Conservation (phyloP, 768 basidiomycete genomes). For the Hypholoma sublateritium region DNA sequence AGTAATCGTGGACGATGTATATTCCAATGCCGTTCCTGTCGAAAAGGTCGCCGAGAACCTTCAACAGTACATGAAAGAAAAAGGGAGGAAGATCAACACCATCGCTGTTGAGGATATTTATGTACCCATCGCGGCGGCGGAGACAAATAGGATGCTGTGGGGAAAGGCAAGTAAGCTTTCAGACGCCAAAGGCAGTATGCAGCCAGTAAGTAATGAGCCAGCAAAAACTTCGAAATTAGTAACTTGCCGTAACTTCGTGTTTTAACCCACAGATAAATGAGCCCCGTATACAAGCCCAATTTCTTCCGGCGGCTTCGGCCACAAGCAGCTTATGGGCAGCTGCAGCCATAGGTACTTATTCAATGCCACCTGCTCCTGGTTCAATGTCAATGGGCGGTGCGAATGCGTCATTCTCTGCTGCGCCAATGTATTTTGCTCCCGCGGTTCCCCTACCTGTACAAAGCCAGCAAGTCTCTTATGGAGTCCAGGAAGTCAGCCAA, state of each 20-base stretch:
- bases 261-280: not conserved
- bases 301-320: not conserved
- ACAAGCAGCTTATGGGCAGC: not conserved
- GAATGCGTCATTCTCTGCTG: not conserved
- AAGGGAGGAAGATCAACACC: slow-evolving; percentile 23
- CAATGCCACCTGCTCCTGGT: not conserved
- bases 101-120: slow-evolving; percentile 26
- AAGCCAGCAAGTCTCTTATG: not conserved
- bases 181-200: slow-evolving; percentile 8
- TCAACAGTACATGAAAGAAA: slow-evolving; percentile 18
- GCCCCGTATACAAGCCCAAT: slow-evolving; percentile 2
- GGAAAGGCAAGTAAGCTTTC: slow-evolving; percentile 10
- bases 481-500: slow-evolving; percentile 5
- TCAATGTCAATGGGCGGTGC: no score
- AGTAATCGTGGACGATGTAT: slow-evolving; percentile 27
- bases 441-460: not conserved
- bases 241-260: not conserved
- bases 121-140: slow-evolving; percentile 10
- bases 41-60: slow-evolving; percentile 22
- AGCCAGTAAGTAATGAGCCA: slow-evolving; percentile 2
- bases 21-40: slow-evolving; percentile 20
- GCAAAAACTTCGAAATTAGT: not conserved
- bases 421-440: not conserved
- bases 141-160: slow-evolving; percentile 20
- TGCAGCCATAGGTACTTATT: not conserved